Conservation (phyloP, 306 rosid species). For the Medicago ruthenica region DNA sequence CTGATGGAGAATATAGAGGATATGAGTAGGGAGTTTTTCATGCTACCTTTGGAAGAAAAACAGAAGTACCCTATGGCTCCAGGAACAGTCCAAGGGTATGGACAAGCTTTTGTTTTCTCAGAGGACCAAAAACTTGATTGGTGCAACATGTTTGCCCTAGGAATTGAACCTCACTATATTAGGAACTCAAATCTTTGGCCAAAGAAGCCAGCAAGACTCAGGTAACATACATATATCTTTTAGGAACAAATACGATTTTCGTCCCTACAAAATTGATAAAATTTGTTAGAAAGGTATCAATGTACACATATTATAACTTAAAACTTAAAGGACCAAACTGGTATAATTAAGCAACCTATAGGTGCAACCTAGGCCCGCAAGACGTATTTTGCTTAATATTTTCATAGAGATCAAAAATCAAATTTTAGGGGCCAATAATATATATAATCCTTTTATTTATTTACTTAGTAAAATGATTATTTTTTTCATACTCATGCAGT, state of each 20-base stretch:
- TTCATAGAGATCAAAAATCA: no score
- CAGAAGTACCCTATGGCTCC: conserved; percentile 88
- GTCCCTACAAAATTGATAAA: no score
- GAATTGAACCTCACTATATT: conserved; percentile 65
- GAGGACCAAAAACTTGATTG: conserved; percentile 96
- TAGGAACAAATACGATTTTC: no score
- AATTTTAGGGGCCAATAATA: background rate
- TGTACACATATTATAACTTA: no score
- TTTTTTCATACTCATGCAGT: conserved; percentile 50
- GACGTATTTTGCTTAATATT: no score
- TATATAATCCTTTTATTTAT: background rate
- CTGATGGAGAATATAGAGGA: conserved; percentile 73
- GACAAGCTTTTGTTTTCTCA: conserved; percentile 96
- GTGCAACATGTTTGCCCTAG: conserved; percentile 99
- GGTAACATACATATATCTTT: conserved; percentile 49
- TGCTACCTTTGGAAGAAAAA: conserved; percentile 88
- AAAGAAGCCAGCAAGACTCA: conserved; percentile 66
- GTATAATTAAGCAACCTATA: no score
- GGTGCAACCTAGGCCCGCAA: no score
- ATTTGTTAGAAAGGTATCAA: no score
- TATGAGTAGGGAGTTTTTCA: conserved; percentile 75
- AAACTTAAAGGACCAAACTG: no score
- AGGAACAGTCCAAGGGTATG: conserved; percentile 93
- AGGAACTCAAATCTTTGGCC: conserved; percentile 89
- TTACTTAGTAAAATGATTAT: background rate